Evolutionary conservation across 2,329 filamentous ascomycete genomes (phyloP).

Genomic region (Ceratocystis colombiana): DNA sequence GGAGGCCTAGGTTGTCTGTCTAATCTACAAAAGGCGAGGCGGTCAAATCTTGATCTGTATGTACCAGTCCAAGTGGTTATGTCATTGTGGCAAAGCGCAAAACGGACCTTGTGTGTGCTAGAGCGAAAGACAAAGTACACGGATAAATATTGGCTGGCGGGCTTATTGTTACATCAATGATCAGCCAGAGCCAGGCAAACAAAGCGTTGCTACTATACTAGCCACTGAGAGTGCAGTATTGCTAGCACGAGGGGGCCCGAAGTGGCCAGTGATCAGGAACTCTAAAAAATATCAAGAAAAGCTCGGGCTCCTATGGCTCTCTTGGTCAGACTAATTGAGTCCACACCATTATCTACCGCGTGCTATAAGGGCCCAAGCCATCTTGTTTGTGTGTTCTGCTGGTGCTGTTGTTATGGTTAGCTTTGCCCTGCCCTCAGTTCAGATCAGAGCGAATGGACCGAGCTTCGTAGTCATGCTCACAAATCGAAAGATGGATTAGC

Average conservation of each 20-base stretch:
- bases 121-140: neutral
- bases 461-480: slow-evolving; percentile 6
- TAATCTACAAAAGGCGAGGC: neutral
- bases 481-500: slow-evolving; percentile 13
- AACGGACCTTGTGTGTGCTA: neutral
- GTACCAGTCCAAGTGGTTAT: neutral
- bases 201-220: neutral
- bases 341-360: neutral
- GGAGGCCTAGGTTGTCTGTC: neutral
- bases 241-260: slow-evolving; percentile 7
- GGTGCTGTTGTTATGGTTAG: neutral
- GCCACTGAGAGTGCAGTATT: slow-evolving; percentile 14
- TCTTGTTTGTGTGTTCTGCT: neutral
- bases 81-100: slow-evolving; percentile 8
- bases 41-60: no score
- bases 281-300: neutral
- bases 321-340: neutral
- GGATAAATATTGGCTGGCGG: neutral
- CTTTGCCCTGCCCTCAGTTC: neutral
- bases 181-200: slow-evolving; percentile 2
- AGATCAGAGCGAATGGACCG: slow-evolving; percentile 11
- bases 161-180: slow-evolving; percentile 8
- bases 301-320: neutral
- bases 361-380: neutral
- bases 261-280: neutral